Percentiles rank a stretch among this genome's conserved stretches.
These are phyloP conservation scores for Ogataea wickerhamii DNA, from an alignment of 805 yeast species.

Conservation along the genomic window DNA sequence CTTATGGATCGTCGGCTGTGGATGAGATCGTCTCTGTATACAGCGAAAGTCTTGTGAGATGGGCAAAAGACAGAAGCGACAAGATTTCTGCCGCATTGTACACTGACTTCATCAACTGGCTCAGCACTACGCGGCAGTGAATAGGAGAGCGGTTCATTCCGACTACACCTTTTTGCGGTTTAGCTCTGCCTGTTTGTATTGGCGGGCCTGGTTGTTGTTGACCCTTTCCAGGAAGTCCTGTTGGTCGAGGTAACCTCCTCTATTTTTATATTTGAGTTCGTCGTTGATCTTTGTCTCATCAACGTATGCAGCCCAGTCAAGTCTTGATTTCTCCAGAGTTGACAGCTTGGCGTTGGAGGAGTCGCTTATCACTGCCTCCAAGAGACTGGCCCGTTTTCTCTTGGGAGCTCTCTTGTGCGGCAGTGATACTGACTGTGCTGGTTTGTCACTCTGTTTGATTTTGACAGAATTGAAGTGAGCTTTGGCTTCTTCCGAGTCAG, in stretches of 20 bases:
- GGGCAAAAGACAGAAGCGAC: slow-evolving; percentile 51
- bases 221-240: slow-evolving; percentile 85
- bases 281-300: slow-evolving; percentile 81
- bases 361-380: slow-evolving; percentile 70
- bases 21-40: slow-evolving; percentile 55
- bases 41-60: slow-evolving; percentile 48
- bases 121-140: slow-evolving; percentile 42
- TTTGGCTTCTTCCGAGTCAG: slow-evolving; percentile 79
- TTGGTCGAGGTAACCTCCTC: slow-evolving; percentile 86
- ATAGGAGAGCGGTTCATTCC: neutral
- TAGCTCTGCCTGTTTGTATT: slow-evolving; percentile 40
- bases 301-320: slow-evolving; percentile 95
- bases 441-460: slow-evolving; percentile 5
- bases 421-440: slow-evolving; percentile 3
- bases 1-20: slow-evolving; percentile 34
- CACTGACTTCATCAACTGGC: slow-evolving; percentile 79
- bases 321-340: slow-evolving; percentile 85
- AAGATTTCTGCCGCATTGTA: slow-evolving; percentile 56
- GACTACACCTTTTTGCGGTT: slow-evolving; percentile 8
- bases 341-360: slow-evolving; percentile 76
- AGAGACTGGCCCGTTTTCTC: slow-evolving; percentile 67
- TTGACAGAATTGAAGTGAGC: slow-evolving; percentile 63
- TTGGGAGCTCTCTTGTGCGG: slow-evolving; percentile 35
- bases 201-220: slow-evolving; percentile 52
- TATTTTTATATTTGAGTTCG: slow-evolving; percentile 75